Evolutionary conservation across 306 rosid genomes (phyloP).

Genomic region (Abrus precatorius): DNA sequence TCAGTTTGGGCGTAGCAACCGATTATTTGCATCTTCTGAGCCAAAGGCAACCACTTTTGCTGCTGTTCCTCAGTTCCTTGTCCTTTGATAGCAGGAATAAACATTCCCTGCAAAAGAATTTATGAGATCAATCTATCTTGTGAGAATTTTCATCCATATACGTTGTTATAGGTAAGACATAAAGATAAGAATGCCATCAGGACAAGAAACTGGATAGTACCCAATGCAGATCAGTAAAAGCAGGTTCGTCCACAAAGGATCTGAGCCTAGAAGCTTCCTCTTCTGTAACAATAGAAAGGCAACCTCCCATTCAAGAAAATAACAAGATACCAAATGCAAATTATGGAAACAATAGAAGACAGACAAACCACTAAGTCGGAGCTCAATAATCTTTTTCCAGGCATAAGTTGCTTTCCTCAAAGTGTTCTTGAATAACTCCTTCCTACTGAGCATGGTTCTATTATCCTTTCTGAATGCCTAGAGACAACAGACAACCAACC

Average conservation of each 20-base stretch:
- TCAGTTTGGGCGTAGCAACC: conserved; percentile 99
- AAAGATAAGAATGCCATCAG: conserved; percentile 24
- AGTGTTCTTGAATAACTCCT: conserved; percentile 85
- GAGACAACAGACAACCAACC: conserved; percentile 31
- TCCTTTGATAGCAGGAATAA: conserved; percentile 88
- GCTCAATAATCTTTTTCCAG: conserved; percentile 90
- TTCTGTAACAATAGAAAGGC: conserved; percentile 53
- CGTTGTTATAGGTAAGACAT: conserved; percentile 5
- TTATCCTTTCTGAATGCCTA: conserved; percentile 88
- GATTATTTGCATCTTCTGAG: conserved; percentile 90
- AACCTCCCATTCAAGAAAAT: conserved; percentile 23
- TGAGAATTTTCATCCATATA: conserved; percentile 21
- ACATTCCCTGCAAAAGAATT: conserved; percentile 79
- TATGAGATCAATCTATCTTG: conserved; percentile 1
- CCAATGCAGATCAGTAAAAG: conserved; percentile 98
- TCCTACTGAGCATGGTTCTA: conserved; percentile 77
- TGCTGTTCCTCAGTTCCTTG: conserved; percentile 97
- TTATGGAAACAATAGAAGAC: conserved; percentile 9
- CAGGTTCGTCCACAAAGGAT: conserved; percentile 80
- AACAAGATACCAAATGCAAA: conserved; percentile 25
- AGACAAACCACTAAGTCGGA: conserved; percentile 75
- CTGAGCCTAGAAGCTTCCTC: conserved; percentile 87
- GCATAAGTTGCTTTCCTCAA: conserved; percentile 84
- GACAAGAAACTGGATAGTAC: conserved; percentile 56
- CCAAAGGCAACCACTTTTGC: conserved; percentile 87